Percentiles rank a stretch among this genome's conserved stretches.
Evolutionary conservation across 352 stramenopile genomes (phyloP).

Genomic region (Phytophthora gonapodyides): DNA sequence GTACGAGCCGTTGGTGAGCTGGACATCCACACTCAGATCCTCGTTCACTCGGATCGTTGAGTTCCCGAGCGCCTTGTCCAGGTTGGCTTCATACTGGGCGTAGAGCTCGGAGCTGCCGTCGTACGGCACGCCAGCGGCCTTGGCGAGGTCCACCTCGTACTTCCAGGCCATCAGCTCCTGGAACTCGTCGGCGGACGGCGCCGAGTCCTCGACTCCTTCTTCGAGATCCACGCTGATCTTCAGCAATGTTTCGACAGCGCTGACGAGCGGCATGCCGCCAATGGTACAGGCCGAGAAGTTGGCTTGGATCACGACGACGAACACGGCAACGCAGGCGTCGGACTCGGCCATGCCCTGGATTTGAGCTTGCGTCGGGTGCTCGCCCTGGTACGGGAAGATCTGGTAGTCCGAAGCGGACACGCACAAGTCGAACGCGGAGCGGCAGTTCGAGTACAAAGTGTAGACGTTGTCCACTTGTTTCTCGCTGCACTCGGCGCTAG

Average conservation of each 20-base stretch:
- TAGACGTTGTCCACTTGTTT: slow-evolving; percentile 49
- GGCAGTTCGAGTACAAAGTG: slow-evolving; percentile 63
- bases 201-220: slow-evolving; percentile 18
- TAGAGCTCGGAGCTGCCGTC: slow-evolving; percentile 52
- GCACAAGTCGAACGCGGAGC: slow-evolving; percentile 59
- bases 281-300: slow-evolving; percentile 61
- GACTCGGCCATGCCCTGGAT: slow-evolving; percentile 57
- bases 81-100: slow-evolving; percentile 45
- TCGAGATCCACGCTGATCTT: slow-evolving; percentile 59
- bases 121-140: slow-evolving; percentile 41
- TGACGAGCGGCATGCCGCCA: slow-evolving; percentile 52
- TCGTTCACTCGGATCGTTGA: slow-evolving; percentile 42
- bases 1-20: slow-evolving; percentile 34
- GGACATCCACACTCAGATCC: slow-evolving; percentile 36
- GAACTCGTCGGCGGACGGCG: slow-evolving; percentile 38
- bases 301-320: slow-evolving; percentile 53
- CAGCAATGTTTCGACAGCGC: slow-evolving; percentile 56
- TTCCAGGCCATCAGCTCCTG: slow-evolving; percentile 53
- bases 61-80: slow-evolving; percentile 34
- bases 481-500: slow-evolving; percentile 45
- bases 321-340: slow-evolving; percentile 55
- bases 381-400: slow-evolving; percentile 62
- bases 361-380: slow-evolving; percentile 51
- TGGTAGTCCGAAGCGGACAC: slow-evolving; percentile 57
- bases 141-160: slow-evolving; percentile 53